Conservation (phyloP, 306 rosid genomes). For the Carpinus fangiana region DNA sequence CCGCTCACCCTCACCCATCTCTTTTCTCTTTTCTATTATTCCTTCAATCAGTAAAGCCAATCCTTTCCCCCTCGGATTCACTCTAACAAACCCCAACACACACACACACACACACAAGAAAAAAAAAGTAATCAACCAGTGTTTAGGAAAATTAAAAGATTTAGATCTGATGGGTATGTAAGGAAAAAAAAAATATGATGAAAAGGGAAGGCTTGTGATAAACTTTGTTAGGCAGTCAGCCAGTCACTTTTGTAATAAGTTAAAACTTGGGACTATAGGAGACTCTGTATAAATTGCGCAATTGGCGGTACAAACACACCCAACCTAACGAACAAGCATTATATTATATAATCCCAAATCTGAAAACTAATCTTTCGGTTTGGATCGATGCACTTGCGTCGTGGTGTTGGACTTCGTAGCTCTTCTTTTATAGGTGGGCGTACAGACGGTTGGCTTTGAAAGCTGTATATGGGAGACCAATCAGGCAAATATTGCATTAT, state of each 20-base stretch:
- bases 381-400: too few species aligned
- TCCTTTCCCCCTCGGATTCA: slow-evolving; percentile 17
- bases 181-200: neutral
- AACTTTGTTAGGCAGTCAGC: neutral
- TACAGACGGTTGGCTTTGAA: neutral
- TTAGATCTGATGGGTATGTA: slow-evolving; percentile 25
- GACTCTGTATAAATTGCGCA: neutral
- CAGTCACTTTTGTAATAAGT: neutral
- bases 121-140: neutral
- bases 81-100: neutral
- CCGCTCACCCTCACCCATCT: slow-evolving; percentile 72
- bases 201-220: neutral
- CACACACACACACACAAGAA: neutral
- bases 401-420: neutral
- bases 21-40: slow-evolving; percentile 19
- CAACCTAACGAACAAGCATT: neutral
- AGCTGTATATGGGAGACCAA: neutral
- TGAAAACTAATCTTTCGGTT: too few species aligned
- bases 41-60: slow-evolving; percentile 9
- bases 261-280: neutral
- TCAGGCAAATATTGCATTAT: neutral
- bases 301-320: neutral
- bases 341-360: too few species aligned
- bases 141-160: slow-evolving; percentile 3
- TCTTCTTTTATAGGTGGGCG: neutral